Evolutionary conservation across 768 basidiomycete genomes (phyloP), one percentile per base, ranked within the genome.

Genomic region (Crassisporium funariophilum): DNA sequence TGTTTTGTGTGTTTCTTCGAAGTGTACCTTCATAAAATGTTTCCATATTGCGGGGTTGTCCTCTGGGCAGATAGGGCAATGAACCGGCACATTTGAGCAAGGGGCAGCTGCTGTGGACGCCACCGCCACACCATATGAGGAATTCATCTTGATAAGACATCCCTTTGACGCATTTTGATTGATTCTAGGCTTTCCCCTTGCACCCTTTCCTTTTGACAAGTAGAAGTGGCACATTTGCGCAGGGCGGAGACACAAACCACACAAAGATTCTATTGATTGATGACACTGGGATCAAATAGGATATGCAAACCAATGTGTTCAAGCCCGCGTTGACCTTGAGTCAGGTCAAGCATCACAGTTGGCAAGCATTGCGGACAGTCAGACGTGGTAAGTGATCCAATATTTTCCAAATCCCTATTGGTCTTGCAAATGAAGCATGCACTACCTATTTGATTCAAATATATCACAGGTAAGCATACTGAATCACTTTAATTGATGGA

Each of bases 271-370:
- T 24, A 40, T 0, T 31, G 15, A 1, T n/a, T 13, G 15, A n/a
- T 11, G 8, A 57, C 12, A 0, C 13, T 27, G 13, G 7, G 2
- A 24, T 58, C 52, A 33, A 50, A 40, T 0, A 60, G 41, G 25
- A 60, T 54, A 37, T 60, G 59, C 11, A 37, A 39, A n/a, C 52
- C 54, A 15, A 58, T 49, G 25, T 60, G 56, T 11, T 47, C 38
- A 5, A 60, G 53, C 17, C 46, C 22, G 6, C 11, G 52, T 39
- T 54, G 59, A 16, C 31, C 37, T 15, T 41, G 39, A 4, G 29
- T 19, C 8, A 36, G 45, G 34, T 54, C 44, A 4, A 54, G 42
- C 4, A 43, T 36, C 5, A 49, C 41, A n/a, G 39, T 37, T 13
- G 50, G 50, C 12, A 45, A 49, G 25, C 52, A 53, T 13, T 33